Conservation (phyloP, 2,329 filamentous ascomycete species). For the Byssothecium circinans region DNA sequence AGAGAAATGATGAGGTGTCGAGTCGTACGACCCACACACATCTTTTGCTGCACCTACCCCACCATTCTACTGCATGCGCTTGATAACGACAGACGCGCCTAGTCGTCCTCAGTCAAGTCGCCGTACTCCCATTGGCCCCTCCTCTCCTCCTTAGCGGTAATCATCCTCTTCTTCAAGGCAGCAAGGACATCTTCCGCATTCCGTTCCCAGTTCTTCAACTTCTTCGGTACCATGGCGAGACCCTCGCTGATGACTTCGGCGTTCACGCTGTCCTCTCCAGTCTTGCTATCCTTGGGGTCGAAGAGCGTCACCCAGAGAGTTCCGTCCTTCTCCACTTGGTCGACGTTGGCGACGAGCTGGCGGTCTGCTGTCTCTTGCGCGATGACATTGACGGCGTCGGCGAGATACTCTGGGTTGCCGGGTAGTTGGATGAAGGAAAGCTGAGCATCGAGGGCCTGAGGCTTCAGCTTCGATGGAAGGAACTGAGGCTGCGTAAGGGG, state of each 20-base stretch:
- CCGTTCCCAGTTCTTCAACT: slow-evolving; percentile 89
- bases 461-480: slow-evolving; percentile 70
- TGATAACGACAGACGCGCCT: slow-evolving; percentile 10
- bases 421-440: slow-evolving; percentile 91
- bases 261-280: slow-evolving; percentile 79
- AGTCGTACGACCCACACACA: slow-evolving; percentile 2
- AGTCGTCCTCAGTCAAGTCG: slow-evolving; percentile 73
- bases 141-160: slow-evolving; percentile 75
- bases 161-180: slow-evolving; percentile 72
- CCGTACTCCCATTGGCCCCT: slow-evolving; percentile 98
- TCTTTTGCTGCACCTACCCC: background rate
- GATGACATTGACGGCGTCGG: slow-evolving; percentile 76
- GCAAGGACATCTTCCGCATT: slow-evolving; percentile 71
- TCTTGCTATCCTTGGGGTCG: slow-evolving; percentile 66
- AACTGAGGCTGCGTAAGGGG: slow-evolving; percentile 81
- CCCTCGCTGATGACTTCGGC: slow-evolving; percentile 82
- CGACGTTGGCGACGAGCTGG: slow-evolving; percentile 86
- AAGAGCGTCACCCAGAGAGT: slow-evolving; percentile 85
- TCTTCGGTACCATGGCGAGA: slow-evolving; percentile 86
- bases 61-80: background rate
- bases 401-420: slow-evolving; percentile 76
- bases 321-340: slow-evolving; percentile 80
- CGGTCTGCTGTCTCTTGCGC: slow-evolving; percentile 72
- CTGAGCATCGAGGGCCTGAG: slow-evolving; percentile 84
- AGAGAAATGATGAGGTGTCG: background rate